A percentile compares a stretch with the other conserved stretches of the same genome.
phyloP scores from a whole-genome alignment of 2,329 filamentous ascomycete genomes.

The Curvularia verruculosa region DNA sequence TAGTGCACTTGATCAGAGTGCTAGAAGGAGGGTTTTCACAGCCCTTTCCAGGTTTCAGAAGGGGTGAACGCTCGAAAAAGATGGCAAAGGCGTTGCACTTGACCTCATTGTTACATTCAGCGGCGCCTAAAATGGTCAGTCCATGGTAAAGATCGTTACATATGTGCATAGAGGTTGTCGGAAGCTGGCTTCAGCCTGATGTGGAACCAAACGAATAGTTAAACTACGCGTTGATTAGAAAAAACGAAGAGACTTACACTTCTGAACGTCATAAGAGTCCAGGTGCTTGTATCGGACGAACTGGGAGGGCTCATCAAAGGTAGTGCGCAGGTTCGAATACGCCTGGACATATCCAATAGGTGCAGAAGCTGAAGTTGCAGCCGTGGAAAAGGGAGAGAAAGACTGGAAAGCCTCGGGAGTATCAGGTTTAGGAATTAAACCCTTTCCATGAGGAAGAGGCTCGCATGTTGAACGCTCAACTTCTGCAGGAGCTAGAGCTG shows the following conservation, averaged over 20 bases:
- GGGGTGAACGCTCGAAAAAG: conserved; percentile 28
- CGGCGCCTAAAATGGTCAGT: conserved; percentile 4
- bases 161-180: not conserved
- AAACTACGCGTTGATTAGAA: not conserved
- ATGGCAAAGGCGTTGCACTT: conserved; percentile 30
- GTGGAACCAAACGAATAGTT: not conserved
- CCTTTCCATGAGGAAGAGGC: conserved; percentile 3
- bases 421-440: conserved; percentile 14
- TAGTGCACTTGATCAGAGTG: conserved; percentile 39
- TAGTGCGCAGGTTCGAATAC: conserved; percentile 22
- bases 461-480: not conserved
- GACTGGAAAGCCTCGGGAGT: conserved; percentile 21
- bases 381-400: conserved; percentile 10
- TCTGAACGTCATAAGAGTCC: conserved; percentile 13
- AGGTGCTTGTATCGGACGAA: conserved; percentile 22
- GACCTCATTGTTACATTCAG: conserved; percentile 12
- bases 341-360: conserved; percentile 24
- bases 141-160: not conserved
- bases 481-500: not conserved
- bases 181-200: not conserved
- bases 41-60: conserved; percentile 9
- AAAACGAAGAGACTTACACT: conserved; percentile 9
- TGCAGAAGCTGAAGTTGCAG: conserved; percentile 17
- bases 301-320: conserved; percentile 11
- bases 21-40: conserved; percentile 26